Conservation (phyloP, 139 green algal species). For the Ettlia oleoabundans region DNA sequence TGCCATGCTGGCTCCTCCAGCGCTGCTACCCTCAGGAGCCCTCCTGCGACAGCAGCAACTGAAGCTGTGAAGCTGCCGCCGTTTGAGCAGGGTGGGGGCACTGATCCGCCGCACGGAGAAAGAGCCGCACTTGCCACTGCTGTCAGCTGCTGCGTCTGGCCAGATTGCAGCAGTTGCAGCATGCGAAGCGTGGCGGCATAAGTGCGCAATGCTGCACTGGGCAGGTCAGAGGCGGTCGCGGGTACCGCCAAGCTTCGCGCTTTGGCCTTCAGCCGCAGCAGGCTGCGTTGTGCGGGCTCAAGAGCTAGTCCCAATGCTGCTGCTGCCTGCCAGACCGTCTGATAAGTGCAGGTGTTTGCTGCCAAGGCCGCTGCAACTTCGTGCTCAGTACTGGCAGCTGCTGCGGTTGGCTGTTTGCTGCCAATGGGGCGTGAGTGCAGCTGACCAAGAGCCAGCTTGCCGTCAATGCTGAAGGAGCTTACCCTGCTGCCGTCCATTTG, state of each 20-base stretch:
- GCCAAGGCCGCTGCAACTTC: too few species aligned
- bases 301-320: neutral
- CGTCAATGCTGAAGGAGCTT: neutral
- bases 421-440: slow-evolving; percentile 7
- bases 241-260: neutral
- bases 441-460: neutral
- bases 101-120: neutral
- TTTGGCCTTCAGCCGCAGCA: neutral
- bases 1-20: slow-evolving; percentile 18
- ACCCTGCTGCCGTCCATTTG: neutral
- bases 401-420: neutral
- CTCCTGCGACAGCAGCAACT: neutral
- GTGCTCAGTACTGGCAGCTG: too few species aligned
- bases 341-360: slow-evolving; percentile 24
- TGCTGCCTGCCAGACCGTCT: slow-evolving; percentile 6
- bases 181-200: slow-evolving; percentile 15
- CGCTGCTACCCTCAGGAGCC: slow-evolving; percentile 2
- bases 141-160: neutral
- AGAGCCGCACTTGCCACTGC: neutral
- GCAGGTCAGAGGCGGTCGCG: neutral
- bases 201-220: neutral
- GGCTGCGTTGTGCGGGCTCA: too few species aligned
- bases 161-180: neutral
- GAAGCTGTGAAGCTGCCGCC: neutral
- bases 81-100: neutral